Evolutionary conservation across 73 alveolate genomes (phyloP).

Genomic region (Stentor roeselii): DNA sequence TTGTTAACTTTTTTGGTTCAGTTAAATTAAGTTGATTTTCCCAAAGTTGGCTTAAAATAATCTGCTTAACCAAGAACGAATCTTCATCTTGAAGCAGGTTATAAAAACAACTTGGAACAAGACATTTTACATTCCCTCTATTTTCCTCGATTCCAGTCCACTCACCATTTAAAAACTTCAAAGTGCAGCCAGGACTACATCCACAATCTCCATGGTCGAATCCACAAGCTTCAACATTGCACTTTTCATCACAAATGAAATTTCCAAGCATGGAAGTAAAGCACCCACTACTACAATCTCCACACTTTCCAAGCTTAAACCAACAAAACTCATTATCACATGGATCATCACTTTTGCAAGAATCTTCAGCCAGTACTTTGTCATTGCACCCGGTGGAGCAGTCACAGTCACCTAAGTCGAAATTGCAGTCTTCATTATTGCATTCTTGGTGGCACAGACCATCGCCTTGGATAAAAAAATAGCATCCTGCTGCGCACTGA

Average conservation of each 20-base stretch:
- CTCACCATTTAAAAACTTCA: neutral
- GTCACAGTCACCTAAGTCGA: conserved; percentile 8
- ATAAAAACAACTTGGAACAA: neutral
- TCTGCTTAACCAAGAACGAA: no score
- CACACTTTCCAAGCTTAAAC: neutral
- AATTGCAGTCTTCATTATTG: neutral
- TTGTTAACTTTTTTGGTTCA: no score
- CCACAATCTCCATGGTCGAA: neutral
- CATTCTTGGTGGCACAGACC: conserved; percentile 14
- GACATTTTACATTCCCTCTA: neutral
- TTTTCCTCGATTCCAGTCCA: neutral
- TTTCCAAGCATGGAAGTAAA: neutral
- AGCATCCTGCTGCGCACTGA: conserved; percentile 21
- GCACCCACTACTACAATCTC: conserved; percentile 16
- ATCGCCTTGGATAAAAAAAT: neutral
- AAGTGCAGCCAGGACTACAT: neutral
- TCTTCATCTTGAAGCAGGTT: neutral
- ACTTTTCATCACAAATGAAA: neutral
- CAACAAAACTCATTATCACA: neutral
- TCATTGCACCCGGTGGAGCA: conserved; percentile 5
- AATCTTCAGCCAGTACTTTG: neutral
- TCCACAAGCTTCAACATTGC: neutral
- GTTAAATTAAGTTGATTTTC: no score
- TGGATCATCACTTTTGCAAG: neutral
- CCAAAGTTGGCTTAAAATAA: neutral